These are phyloP conservation scores for Penicillium sp. DNA, from an alignment of 2,329 filamentous ascomycete species.

Conservation along the genomic window DNA sequence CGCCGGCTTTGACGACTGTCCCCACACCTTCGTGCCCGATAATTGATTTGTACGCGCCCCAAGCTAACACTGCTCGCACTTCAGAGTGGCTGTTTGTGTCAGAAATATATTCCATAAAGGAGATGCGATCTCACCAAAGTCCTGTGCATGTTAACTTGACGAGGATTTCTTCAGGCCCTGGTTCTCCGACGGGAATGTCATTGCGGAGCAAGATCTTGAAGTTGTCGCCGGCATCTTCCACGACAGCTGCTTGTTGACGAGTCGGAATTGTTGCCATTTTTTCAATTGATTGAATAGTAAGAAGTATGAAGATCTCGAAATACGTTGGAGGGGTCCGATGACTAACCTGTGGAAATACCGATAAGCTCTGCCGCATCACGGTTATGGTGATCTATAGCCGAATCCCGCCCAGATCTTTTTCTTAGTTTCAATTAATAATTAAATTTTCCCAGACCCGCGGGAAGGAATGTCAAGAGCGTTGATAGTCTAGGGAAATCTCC, in stretches of 20 bases:
- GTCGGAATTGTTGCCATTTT: background rate
- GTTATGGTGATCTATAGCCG: slow-evolving; percentile 3
- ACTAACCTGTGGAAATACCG: slow-evolving; percentile 1
- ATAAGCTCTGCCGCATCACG: background rate
- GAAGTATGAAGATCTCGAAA: background rate
- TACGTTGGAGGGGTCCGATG: background rate
- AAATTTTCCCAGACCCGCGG: too few species aligned
- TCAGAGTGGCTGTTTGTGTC: slow-evolving; percentile 21
- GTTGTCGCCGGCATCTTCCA: slow-evolving; percentile 16
- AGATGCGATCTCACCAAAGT: slow-evolving; percentile 16
- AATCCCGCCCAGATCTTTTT: background rate
- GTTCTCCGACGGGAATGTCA: slow-evolving; percentile 15
- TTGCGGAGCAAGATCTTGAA: slow-evolving; percentile 12
- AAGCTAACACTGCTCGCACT: slow-evolving; percentile 23
- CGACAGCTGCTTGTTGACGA: slow-evolving; percentile 17
- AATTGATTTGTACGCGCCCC: slow-evolving; percentile 25
- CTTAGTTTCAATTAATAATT: too few species aligned
- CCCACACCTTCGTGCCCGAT: slow-evolving; percentile 29
- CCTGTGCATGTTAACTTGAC: slow-evolving; percentile 25
- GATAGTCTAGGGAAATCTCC: too few species aligned
- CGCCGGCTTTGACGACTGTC: slow-evolving; percentile 16
- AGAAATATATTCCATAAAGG: background rate
- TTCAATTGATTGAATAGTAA: background rate
- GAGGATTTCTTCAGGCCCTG: slow-evolving; percentile 20
- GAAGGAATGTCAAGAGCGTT: too few species aligned